Conservation (phyloP, 768 basidiomycete genomes). For the Termitomyces heimii region DNA sequence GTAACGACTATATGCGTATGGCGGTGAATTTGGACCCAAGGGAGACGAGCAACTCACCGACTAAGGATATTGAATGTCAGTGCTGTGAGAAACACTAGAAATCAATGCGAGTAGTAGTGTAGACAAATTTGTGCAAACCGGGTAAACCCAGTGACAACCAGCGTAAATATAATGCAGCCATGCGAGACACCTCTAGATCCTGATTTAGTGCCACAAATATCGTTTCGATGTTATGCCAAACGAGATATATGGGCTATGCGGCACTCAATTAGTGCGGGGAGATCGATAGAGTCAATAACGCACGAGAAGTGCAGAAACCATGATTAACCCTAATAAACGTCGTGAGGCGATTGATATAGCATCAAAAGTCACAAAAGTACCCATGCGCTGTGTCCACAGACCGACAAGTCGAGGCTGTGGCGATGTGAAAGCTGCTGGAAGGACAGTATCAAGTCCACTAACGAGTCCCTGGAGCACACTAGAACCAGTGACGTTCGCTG, state of each 20-base stretch:
- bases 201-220: background rate
- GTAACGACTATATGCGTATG: background rate
- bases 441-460: slow-evolving; percentile 64
- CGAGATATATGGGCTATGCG: background rate
- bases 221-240: background rate
- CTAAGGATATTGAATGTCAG: background rate
- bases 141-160: background rate
- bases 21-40: background rate
- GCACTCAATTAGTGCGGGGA: background rate
- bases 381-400: slow-evolving; percentile 67
- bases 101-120: background rate
- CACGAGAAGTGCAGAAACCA: slow-evolving; percentile 5
- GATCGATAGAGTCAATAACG: background rate
- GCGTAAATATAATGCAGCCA: slow-evolving; percentile 3
- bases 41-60: background rate
- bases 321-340: background rate
- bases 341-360: background rate
- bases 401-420: slow-evolving; percentile 29
- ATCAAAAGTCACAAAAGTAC: slow-evolving; percentile 7
- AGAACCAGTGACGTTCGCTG: slow-evolving; percentile 26
- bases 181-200: slow-evolving; percentile 5
- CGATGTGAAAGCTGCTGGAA: slow-evolving; percentile 78
- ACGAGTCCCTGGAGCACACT: slow-evolving; percentile 53
- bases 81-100: background rate
- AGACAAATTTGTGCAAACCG: background rate